phyloP scores from a whole-genome alignment of 1,284 basidiomycete species.

The Moniliophthora roreri region DNA sequence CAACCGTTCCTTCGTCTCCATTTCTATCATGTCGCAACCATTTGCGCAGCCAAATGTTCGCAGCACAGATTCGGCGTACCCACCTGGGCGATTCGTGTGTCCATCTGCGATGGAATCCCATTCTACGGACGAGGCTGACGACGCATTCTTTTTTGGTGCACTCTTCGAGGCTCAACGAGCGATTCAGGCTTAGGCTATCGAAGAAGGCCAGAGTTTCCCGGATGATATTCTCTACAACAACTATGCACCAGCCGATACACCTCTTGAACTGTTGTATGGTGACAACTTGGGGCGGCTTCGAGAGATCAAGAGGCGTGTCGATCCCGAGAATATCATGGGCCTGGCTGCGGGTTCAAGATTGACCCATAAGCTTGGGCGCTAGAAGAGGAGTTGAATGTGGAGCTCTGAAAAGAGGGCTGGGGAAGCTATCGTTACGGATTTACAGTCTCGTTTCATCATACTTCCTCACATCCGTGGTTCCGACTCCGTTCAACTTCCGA shows the following conservation, averaged over 20 bases:
- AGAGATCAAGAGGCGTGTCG: background rate
- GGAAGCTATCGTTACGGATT: too few relatives aligned
- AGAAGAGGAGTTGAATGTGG: too few relatives aligned
- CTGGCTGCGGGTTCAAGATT: background rate
- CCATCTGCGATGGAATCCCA: background rate
- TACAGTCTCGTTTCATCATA: too few relatives aligned
- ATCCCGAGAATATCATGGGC: background rate
- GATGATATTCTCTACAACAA: slow-evolving; percentile 1
- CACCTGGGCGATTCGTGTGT: background rate
- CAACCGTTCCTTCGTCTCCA: background rate
- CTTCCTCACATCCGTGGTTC: too few relatives aligned
- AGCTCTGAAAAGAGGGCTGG: too few relatives aligned
- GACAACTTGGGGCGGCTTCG: background rate
- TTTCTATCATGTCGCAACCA: background rate
- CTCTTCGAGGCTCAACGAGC: background rate
- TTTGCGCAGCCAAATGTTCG: background rate
- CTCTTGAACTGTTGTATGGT: slow-evolving; percentile 1
- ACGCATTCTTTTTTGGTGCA: background rate
- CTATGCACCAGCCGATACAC: slow-evolving; percentile 1
- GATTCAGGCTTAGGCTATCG: background rate
- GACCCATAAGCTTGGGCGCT: too few relatives aligned
- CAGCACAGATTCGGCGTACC: slow-evolving; percentile 1
- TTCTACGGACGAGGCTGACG: background rate
- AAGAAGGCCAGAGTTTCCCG: background rate
- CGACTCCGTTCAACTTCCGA: too few relatives aligned